Percentiles rank a stretch among this genome's conserved stretches.
These are phyloP conservation scores for Fistulinella cinereoalba DNA, from an alignment of 1,284 basidiomycete genomes.

Conservation along the genomic window DNA sequence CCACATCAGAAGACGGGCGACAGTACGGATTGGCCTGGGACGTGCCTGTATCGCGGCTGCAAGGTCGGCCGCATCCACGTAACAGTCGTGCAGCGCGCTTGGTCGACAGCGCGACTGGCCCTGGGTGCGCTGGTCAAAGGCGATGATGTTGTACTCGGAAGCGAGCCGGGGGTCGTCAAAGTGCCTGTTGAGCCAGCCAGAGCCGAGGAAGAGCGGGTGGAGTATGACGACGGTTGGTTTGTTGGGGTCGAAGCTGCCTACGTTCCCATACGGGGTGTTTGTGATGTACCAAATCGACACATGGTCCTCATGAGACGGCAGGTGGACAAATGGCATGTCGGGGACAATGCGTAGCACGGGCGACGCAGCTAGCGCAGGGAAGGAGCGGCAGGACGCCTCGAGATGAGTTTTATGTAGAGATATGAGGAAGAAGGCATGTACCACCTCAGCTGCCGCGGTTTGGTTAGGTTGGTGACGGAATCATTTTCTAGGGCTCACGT, in stretches of 20 bases:
- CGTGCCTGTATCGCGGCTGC: conserved; percentile 61
- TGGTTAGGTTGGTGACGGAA: conserved; percentile 16
- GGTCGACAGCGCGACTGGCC: conserved; percentile 58
- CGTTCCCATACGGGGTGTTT: conserved; percentile 51
- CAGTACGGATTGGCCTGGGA: too few species aligned
- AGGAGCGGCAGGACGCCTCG: conserved; percentile 1
- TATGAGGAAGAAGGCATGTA: conserved; percentile 13
- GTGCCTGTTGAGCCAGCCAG: conserved; percentile 63
- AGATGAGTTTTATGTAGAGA: conserved; percentile 16
- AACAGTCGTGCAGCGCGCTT: conserved; percentile 59
- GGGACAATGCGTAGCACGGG: conserved; percentile 3
- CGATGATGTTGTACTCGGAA: conserved; percentile 60
- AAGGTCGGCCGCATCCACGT: conserved; percentile 73
- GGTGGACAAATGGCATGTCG: conserved; percentile 68
- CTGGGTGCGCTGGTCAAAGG: conserved; percentile 67
- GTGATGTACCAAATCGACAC: conserved; percentile 70
- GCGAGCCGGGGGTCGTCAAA: conserved; percentile 63
- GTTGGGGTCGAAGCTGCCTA: conserved; percentile 60
- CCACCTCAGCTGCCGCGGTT: conserved; percentile 11
- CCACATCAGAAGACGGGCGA: neutral
- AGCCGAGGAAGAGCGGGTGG: conserved; percentile 66
- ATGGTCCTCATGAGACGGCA: conserved; percentile 61
- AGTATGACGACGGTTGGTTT: conserved; percentile 65
- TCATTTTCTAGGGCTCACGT: conserved; percentile 10
- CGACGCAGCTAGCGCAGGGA: conserved; percentile 5